phyloP scores from a whole-genome alignment of 768 basidiomycete genomes.

The Porphyrellus cyaneotinctus region DNA sequence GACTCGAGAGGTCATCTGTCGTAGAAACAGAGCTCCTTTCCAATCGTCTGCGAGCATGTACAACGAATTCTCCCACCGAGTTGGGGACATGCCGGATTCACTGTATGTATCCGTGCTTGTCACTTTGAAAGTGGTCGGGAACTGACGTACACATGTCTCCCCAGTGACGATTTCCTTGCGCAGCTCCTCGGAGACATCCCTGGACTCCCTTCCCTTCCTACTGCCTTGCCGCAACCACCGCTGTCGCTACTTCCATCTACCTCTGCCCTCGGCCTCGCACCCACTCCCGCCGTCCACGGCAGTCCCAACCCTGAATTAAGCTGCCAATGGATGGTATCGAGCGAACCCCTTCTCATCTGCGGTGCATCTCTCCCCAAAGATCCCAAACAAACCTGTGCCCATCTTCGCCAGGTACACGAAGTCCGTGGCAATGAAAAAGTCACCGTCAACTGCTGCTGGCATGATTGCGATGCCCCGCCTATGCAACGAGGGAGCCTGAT shows the following conservation, averaged over 20 bases:
- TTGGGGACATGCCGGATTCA: neutral
- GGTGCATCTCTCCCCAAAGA: constrained; percentile 2
- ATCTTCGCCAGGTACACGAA: constrained; percentile 12
- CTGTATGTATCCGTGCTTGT: constrained; percentile 5
- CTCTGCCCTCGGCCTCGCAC: neutral
- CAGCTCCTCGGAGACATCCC: constrained; percentile 7
- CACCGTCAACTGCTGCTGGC: constrained; percentile 10
- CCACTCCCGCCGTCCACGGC: neutral
- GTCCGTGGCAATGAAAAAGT: constrained; percentile 19
- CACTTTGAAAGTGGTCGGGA: neutral
- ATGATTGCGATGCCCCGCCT: constrained; percentile 4
- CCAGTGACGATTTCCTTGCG: constrained; percentile 14
- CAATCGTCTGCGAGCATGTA: constrained; percentile 3
- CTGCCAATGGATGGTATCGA: constrained; percentile 12
- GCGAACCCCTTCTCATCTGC: neutral
- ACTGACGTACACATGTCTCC: neutral
- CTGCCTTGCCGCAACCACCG: neutral
- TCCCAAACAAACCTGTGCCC: neutral
- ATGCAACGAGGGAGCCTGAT: constrained; percentile 22
- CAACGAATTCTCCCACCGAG: neutral
- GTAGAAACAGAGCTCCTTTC: neutral
- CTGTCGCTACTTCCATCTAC: neutral
- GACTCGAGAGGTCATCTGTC: too few relatives aligned
- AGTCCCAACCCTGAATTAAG: neutral
- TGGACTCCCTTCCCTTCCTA: neutral